Evolutionary conservation across 2,329 filamentous ascomycete species (phyloP).

Genomic region (Penicillium sp.): DNA sequence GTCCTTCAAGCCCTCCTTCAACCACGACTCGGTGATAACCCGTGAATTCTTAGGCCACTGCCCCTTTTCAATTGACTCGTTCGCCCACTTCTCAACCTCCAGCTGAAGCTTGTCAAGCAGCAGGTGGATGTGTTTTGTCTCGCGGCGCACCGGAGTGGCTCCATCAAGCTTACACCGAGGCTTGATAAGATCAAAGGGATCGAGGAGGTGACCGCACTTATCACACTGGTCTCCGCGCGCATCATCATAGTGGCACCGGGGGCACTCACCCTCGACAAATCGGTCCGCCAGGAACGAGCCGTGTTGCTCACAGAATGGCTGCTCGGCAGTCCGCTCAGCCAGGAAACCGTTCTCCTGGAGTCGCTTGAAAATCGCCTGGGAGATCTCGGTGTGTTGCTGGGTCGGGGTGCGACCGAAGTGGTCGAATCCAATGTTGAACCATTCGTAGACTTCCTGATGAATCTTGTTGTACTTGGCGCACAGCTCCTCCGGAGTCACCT

Average conservation of each 20-base stretch:
- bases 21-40: slow-evolving; percentile 48
- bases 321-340: slow-evolving; percentile 80
- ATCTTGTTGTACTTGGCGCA: slow-evolving; percentile 91
- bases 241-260: slow-evolving; percentile 60
- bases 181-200: slow-evolving; percentile 74
- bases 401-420: slow-evolving; percentile 93
- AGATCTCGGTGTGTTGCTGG: slow-evolving; percentile 83
- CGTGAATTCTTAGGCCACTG: slow-evolving; percentile 47
- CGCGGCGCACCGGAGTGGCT: slow-evolving; percentile 71
- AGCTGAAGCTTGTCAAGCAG: slow-evolving; percentile 79
- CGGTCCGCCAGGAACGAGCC: slow-evolving; percentile 74
- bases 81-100: slow-evolving; percentile 74
- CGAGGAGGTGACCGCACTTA: slow-evolving; percentile 69
- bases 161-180: slow-evolving; percentile 90
- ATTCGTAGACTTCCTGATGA: slow-evolving; percentile 88
- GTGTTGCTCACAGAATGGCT: slow-evolving; percentile 79
- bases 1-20: slow-evolving; percentile 75
- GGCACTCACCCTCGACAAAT: slow-evolving; percentile 54
- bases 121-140: slow-evolving; percentile 91
- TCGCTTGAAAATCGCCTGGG: slow-evolving; percentile 84
- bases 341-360: slow-evolving; percentile 87
- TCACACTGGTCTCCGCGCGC: slow-evolving; percentile 74
- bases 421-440: slow-evolving; percentile 95
- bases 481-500: slow-evolving; percentile 75
- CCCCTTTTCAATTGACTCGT: slow-evolving; percentile 70